These are phyloP conservation scores for Aechmea fasciata DNA, from an alignment of 176 grass and related monocot genomes.

Conservation along the genomic window DNA sequence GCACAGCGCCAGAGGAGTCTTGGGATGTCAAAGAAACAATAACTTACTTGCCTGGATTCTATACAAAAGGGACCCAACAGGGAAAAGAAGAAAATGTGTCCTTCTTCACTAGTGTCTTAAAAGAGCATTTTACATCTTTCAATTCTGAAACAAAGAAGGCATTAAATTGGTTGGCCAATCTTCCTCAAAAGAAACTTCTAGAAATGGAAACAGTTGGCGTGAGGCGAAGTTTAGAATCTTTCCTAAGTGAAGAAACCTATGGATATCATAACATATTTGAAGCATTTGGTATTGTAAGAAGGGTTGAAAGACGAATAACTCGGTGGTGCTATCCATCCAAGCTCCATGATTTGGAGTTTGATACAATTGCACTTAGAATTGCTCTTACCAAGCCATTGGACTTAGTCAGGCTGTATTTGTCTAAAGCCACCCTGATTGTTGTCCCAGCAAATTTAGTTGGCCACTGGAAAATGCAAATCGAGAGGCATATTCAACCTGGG, in stretches of 20 bases:
- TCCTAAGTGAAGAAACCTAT: conserved; percentile 32
- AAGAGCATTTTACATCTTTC: conserved; percentile 51
- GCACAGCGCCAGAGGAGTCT: conserved; percentile 47
- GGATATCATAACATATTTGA: conserved; percentile 90
- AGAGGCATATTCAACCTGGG: conserved; percentile 56
- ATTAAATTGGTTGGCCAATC: conserved; percentile 75
- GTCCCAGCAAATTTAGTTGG: conserved; percentile 93
- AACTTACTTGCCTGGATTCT: conserved; percentile 87
- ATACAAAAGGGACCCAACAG: conserved; percentile 43
- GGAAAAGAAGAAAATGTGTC: conserved; percentile 69
- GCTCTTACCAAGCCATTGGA: conserved; percentile 62
- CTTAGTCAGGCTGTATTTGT: conserved; percentile 63
- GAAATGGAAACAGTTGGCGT: conserved; percentile 79
- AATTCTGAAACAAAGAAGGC: conserved; percentile 79
- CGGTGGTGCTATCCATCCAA: conserved; percentile 70
- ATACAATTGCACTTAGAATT: conserved; percentile 59
- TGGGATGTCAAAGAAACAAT: conserved; percentile 53
- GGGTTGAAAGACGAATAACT: conserved; percentile 43
- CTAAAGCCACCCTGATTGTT: conserved; percentile 81
- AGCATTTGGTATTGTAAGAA: conserved; percentile 80
- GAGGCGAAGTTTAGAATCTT: conserved; percentile 54
- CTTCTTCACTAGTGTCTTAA: conserved; percentile 69
- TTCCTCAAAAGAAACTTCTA: conserved; percentile 51
- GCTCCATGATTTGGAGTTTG: conserved; percentile 80
- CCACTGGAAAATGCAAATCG: conserved; percentile 90